phyloP scores from a whole-genome alignment of 805 yeast genomes.

The Wickerhamiella galacta region DNA sequence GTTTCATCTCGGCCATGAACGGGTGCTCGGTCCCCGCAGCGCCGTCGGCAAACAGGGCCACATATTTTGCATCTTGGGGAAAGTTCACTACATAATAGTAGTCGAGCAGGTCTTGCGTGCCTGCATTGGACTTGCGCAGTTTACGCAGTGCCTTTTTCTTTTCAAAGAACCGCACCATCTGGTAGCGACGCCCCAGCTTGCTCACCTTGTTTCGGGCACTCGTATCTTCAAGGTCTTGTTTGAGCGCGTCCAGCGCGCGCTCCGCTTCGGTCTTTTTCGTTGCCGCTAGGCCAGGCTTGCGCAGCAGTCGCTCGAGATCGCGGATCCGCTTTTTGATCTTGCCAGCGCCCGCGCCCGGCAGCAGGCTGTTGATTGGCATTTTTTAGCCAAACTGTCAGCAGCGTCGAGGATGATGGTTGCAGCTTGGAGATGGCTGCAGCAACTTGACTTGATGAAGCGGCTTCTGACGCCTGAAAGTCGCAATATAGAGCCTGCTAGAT shows the following conservation, averaged over 20 bases:
- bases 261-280: conserved; percentile 29
- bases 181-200: conserved; percentile 55
- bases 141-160: conserved; percentile 65
- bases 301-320: conserved; percentile 59
- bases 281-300: conserved; percentile 45
- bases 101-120: conserved; percentile 28
- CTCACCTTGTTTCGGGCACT: conserved; percentile 30
- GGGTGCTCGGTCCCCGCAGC: conserved; percentile 26
- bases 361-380: conserved; percentile 1
- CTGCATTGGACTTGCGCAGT: conserved; percentile 33
- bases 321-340: conserved; percentile 1
- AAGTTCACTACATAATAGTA: conserved; percentile 58
- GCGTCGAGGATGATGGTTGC: too few relatives aligned
- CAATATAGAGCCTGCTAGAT: too few relatives aligned
- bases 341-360: neutral
- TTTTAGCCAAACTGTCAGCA: too few relatives aligned
- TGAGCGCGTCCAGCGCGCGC: conserved; percentile 52
- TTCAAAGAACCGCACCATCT: conserved; percentile 86
- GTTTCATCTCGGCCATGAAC: conserved; percentile 37
- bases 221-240: conserved; percentile 37
- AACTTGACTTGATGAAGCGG: too few relatives aligned
- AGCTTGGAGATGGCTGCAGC: too few relatives aligned
- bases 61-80: conserved; percentile 67
- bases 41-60: conserved; percentile 50
- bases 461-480: too few relatives aligned